Base-by-base conservation (phyloP, 306 rosid genomes). In the Prunus campanulata region DNA sequence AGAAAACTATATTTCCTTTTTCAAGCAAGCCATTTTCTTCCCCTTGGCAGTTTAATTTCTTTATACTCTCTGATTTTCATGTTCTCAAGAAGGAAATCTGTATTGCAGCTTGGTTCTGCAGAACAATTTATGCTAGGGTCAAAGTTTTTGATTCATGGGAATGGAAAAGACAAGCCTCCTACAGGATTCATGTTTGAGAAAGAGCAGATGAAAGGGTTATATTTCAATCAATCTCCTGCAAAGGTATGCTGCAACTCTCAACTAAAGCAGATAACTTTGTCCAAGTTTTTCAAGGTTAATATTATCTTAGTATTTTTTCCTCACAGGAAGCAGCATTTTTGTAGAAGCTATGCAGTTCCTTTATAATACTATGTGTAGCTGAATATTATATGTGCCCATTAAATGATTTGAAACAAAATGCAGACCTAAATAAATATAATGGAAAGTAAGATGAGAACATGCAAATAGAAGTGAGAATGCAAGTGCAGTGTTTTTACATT, bases 131-230 rank as follows among this genome's bases (percentile, higher is more conserved):
- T 92, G 90, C 83, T 89, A 82, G 93, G 88, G 66, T 96, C 99
- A 0, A 92, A 92, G 82, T 88, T 87, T 87, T 77, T 96, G 88
- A 91, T 89, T 70, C 87, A 91, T 72, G 98, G 93, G 73, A 92
- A 89, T 81, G 99, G 99, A 70, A 86, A 89, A 78, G 97, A 89
- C 65, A 79, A 92, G 80, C 87, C 90, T 73, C 97, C 99, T 22
- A 96, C 98, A 6, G 99, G 93, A 82, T 92, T 96, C 81, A 96
- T 96, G 98, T 92, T 96, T 80, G 99, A 89, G 92, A 96, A 96
- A 87, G 99, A 96, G 84, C 97, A 87, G 85, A 92, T 89, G 96
- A 96, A 91, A 80, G 98, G 96, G 74, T 74, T 96, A 72, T 96
- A 92, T 83, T 96, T 96, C 89, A 89, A 92, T 84, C 99, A 92